A percentile compares a stretch with the other conserved stretches of the same genome.
Evolutionary conservation across 2,329 filamentous ascomycete species (phyloP).

Genomic region (Beauveria varroae): DNA sequence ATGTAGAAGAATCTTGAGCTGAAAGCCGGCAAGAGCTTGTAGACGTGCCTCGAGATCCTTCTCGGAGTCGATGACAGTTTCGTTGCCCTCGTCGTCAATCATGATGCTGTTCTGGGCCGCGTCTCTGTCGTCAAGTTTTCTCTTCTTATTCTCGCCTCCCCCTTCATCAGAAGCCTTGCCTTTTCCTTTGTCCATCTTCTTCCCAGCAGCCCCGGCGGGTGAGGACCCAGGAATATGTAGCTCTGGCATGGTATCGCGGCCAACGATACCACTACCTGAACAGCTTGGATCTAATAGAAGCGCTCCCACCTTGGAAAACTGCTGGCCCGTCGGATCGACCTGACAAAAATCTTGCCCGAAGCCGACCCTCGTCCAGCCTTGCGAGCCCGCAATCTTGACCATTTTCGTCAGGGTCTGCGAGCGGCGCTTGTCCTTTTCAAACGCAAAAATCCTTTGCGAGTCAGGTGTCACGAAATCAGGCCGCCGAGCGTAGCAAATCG

Average conservation of each 20-base stretch:
- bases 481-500: constrained; percentile 50
- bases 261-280: constrained; percentile 90
- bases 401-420: constrained; percentile 76
- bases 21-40: constrained; percentile 68
- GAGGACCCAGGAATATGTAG: constrained; percentile 48
- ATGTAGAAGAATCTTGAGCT: constrained; percentile 73
- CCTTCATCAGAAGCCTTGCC: constrained; percentile 7
- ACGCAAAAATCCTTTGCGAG: constrained; percentile 57
- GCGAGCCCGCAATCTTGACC: constrained; percentile 69
- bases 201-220: constrained; percentile 11
- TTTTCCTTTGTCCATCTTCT: constrained; percentile 13
- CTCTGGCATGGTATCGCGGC: constrained; percentile 69
- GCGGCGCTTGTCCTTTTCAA: constrained; percentile 66
- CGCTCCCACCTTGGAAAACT: constrained; percentile 65
- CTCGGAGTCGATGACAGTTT: constrained; percentile 43
- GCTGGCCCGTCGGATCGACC: constrained; percentile 54
- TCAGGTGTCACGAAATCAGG: constrained; percentile 25
- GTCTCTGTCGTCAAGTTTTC: constrained; percentile 35
- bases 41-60: constrained; percentile 58
- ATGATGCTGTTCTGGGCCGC: constrained; percentile 28
- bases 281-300: constrained; percentile 90
- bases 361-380: constrained; percentile 57
- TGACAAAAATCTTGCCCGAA: constrained; percentile 76
- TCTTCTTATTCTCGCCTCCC: constrained; percentile 26
- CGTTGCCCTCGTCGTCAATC: constrained; percentile 52